Conservation (phyloP, 2,329 filamentous ascomycete genomes). For the Aaosphaeria pasadenensis region DNA sequence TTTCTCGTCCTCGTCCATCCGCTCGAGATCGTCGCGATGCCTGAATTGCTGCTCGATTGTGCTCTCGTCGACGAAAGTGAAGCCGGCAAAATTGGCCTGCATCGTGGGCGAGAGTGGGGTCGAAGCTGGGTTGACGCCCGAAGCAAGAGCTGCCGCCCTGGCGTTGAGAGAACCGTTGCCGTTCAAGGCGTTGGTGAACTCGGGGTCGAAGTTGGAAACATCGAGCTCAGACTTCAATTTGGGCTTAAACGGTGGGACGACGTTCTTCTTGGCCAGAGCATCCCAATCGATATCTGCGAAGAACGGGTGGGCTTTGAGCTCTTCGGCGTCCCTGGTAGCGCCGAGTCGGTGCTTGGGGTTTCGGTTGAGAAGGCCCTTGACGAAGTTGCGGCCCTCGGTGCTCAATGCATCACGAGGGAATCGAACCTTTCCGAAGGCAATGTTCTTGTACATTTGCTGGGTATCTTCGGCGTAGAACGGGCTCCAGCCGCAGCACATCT, state of each 20-base stretch:
- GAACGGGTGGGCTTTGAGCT: constrained; percentile 92
- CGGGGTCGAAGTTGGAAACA: constrained; percentile 96
- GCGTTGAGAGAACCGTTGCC: constrained; percentile 85
- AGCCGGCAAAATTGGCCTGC: constrained; percentile 97
- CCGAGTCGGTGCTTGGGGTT: constrained; percentile 95
- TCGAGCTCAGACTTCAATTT: constrained; percentile 95
- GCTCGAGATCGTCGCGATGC: constrained; percentile 42
- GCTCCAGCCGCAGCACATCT: constrained; percentile 99
- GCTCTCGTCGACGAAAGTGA: constrained; percentile 98
- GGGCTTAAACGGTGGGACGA: constrained; percentile 95
- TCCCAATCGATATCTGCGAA: constrained; percentile 94
- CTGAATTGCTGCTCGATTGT: constrained; percentile 81
- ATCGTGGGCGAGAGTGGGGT: constrained; percentile 93
- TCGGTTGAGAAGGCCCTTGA: constrained; percentile 93
- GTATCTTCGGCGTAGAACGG: constrained; percentile 99
- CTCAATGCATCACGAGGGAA: constrained; percentile 94
- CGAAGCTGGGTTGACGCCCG: constrained; percentile 76
- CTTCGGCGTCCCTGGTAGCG: constrained; percentile 85
- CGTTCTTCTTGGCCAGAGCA: constrained; percentile 80
- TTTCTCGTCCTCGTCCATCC: constrained; percentile 42
- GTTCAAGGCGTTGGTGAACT: constrained; percentile 93
- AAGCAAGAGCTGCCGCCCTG: constrained; percentile 79
- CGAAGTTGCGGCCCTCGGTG: constrained; percentile 93
- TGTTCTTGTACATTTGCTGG: constrained; percentile 99
- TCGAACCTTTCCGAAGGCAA: constrained; percentile 95